Base-by-base conservation (phyloP, 2,329 filamentous ascomycete species). In the Capronia epimyces region DNA sequence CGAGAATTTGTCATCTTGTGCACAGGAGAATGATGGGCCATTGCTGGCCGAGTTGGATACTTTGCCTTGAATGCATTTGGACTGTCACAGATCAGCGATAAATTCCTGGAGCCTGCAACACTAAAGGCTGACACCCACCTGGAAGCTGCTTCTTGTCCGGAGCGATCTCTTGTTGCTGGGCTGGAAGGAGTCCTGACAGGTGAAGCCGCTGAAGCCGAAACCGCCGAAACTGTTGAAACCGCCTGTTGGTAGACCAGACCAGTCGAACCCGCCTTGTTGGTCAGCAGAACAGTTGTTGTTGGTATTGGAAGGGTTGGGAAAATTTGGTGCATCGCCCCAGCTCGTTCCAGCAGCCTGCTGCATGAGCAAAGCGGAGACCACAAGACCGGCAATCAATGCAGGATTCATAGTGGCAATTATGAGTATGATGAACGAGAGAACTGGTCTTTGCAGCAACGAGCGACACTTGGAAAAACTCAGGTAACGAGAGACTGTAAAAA, bases 201-300 rank as follows among this genome's bases (percentile, higher is more conserved):
- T 73, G 73, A 84, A 93, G 62, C 86, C 87, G 42, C 72, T 78
- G 75, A 89, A 91, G 56, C 76, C 71, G 69, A 91, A 88, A 64
- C 82, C 86, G 46, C 80, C 80, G 68, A 89, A 95, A 61, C 67
- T 71, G 58, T 67, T 69, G 70, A 95, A 82, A 13, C 66, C 62
- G 39, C 87, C 88, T 29, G 71, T 59, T 57, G 67, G 61, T 20
- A 95, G 76, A 58, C 79, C 78, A 21, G 69, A 69, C 80, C 86
- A 96, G 74, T 84, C 73, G 68, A 86, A 93, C 43, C 89, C 89
- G 18, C 64, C 60, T 57, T 77, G 70, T 72, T 94, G 87, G 59
- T 82, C 69, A n/a, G 77, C 67, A 52, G 78, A 81, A 71, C 91
- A 96, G 63, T 84, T 71, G 74, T 93, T 93, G 74, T 88, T 73